A percentile compares a stretch with the other conserved stretches of the same genome.
Evolutionary conservation across 495 filamentous ascomycete genomes (phyloP).

Genomic region (Terfezia boudieri): DNA sequence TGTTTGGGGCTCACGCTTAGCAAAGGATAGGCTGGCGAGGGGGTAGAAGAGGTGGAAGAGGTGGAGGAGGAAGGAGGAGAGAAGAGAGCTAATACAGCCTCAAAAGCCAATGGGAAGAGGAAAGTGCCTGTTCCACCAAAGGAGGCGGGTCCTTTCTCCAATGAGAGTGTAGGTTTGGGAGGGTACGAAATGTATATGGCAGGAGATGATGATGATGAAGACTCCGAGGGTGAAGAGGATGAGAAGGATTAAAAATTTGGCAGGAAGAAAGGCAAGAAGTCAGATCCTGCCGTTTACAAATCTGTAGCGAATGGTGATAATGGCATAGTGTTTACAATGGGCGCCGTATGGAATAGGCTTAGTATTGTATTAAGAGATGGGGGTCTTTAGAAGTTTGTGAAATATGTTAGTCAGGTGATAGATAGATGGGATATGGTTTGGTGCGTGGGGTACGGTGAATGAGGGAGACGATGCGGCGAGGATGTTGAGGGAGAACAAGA

Average conservation of each 20-base stretch:
- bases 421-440: slow-evolving; percentile 86
- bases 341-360: slow-evolving; percentile 73
- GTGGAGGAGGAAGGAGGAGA: slow-evolving; percentile 14
- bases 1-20: slow-evolving; percentile 67
- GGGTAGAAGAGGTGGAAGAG: slow-evolving; percentile 21
- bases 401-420: slow-evolving; percentile 74
- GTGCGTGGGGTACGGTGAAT: slow-evolving; percentile 35
- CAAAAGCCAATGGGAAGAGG: background rate
- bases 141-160: slow-evolving; percentile 11
- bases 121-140: slow-evolving; percentile 2
- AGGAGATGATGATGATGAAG: slow-evolving; percentile 11
- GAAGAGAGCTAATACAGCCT: slow-evolving; percentile 15
- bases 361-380: slow-evolving; percentile 71
- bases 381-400: slow-evolving; percentile 76
- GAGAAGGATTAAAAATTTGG: slow-evolving; percentile 4
- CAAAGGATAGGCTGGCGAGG: slow-evolving; percentile 56
- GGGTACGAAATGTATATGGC: slow-evolving; percentile 20
- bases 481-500: slow-evolving; percentile 13
- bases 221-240: slow-evolving; percentile 5
- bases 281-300: slow-evolving; percentile 69
- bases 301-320: slow-evolving; percentile 49
- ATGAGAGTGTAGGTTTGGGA: slow-evolving; percentile 15
- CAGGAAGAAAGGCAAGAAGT: slow-evolving; percentile 30
- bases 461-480: slow-evolving; percentile 16
- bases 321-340: slow-evolving; percentile 72